These are phyloP conservation scores for Digitaria exilis DNA, from an alignment of 202 grass and related monocot species.

Conservation along the genomic window DNA sequence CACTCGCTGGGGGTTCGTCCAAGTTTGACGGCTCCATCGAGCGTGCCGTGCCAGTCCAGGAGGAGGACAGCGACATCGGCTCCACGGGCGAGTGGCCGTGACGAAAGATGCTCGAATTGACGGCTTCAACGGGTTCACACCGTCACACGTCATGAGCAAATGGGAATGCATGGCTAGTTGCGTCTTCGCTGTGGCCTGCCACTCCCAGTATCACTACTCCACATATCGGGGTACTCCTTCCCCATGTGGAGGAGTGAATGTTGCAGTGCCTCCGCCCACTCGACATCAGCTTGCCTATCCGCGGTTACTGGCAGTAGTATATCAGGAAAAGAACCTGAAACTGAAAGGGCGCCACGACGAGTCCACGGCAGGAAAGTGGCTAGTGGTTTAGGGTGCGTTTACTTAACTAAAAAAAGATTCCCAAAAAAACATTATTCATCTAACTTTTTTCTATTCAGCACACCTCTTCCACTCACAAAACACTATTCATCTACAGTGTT, in stretches of 20 bases:
- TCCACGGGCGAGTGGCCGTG: not conserved
- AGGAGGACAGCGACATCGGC: not conserved
- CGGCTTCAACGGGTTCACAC: not conserved
- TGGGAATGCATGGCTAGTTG: not conserved
- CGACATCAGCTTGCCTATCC: not conserved
- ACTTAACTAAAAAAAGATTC: too few species aligned
- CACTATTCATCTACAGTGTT: too few species aligned
- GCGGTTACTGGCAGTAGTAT: not conserved
- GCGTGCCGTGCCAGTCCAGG: not conserved
- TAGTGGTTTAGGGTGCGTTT: too few species aligned
- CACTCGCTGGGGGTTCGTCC: conserved; percentile 20
- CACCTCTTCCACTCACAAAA: too few species aligned
- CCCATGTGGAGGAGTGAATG: not conserved
- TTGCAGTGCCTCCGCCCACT: not conserved
- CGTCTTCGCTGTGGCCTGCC: not conserved
- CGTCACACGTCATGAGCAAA: not conserved
- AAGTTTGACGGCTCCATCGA: not conserved
- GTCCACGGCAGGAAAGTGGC: not conserved
- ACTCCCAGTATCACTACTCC: not conserved
- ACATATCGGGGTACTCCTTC: not conserved
- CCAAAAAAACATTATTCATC: too few species aligned
- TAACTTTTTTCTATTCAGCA: too few species aligned
- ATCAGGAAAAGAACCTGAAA: conserved; percentile 1
- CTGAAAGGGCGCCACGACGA: not conserved
- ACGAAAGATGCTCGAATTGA: not conserved